Conservation (phyloP, 768 basidiomycete species). For the Rhodosporidiobolus sp. region DNA sequence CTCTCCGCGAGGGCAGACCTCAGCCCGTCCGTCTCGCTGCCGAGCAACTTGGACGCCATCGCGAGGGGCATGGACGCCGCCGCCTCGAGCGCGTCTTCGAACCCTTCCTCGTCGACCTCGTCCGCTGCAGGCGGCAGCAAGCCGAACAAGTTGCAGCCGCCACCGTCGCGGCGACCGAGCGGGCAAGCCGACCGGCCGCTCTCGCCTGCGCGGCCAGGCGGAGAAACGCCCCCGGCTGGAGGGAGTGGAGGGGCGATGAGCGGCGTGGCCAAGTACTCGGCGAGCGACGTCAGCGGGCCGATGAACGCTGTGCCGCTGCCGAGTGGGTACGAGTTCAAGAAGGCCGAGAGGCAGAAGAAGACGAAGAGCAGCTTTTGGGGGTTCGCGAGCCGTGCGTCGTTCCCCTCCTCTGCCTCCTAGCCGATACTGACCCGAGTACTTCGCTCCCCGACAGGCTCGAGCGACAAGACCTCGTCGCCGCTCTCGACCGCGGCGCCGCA, state of each 20-base stretch:
- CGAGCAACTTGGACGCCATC: conserved; percentile 52
- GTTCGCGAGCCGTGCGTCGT: conserved; percentile 58
- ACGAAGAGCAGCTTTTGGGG: conserved; percentile 93
- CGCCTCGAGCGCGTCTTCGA: not conserved
- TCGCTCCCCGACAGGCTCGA: not conserved
- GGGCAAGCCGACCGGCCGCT: not conserved
- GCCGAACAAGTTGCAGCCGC: conserved; percentile 4
- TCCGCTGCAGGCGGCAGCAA: not conserved
- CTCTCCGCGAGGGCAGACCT: conserved; percentile 38
- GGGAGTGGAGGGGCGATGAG: not conserved
- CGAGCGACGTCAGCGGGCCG: conserved; percentile 77
- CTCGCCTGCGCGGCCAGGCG: conserved; percentile 16
- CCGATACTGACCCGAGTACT: conserved; percentile 17
- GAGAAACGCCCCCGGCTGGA: not conserved
- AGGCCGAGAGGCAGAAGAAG: conserved; percentile 74
- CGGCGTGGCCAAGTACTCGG: conserved; percentile 12
- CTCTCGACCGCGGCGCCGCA: conserved; percentile 20
- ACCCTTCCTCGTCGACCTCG: not conserved
- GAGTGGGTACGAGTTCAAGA: conserved; percentile 86
- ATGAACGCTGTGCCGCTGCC: conserved; percentile 80
- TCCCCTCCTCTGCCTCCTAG: not conserved
- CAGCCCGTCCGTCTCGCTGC: conserved; percentile 63
- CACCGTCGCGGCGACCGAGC: conserved; percentile 14
- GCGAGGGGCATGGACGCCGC: conserved; percentile 14
- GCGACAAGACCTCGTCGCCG: conserved; percentile 10